These are phyloP conservation scores for Mucor plumbeus DNA, from an alignment of 371 early-diverging fungal species.

Conservation along the genomic window DNA sequence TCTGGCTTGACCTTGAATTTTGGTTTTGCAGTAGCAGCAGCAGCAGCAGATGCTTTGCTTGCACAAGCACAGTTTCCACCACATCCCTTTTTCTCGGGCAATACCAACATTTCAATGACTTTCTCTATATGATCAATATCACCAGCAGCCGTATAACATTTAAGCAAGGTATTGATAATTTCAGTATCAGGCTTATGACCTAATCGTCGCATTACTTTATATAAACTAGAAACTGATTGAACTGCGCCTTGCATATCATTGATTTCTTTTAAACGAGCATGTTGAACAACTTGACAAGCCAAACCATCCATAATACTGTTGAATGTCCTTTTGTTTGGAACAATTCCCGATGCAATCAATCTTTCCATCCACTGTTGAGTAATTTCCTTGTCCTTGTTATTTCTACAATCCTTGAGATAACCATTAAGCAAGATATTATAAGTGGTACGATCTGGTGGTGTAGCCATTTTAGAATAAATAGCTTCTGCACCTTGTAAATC, in stretches of 20 bases:
- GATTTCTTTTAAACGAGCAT: conserved; percentile 18
- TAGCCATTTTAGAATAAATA: conserved; percentile 20
- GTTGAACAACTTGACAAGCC: conserved; percentile 22
- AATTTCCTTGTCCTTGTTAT: conserved; percentile 16
- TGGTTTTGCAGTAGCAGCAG: neutral
- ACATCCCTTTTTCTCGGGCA: conserved; percentile 22
- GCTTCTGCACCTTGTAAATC: conserved; percentile 25
- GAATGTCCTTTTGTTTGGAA: conserved; percentile 31
- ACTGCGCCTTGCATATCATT: conserved; percentile 19
- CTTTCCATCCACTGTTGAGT: conserved; percentile 35
- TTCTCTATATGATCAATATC: conserved; percentile 30
- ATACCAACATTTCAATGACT: conserved; percentile 22
- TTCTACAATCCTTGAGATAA: conserved; percentile 18
- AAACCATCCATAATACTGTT: conserved; percentile 31
- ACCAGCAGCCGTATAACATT: conserved; percentile 29
- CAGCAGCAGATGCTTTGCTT: neutral
- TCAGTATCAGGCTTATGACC: conserved; percentile 27
- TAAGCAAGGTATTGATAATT: conserved; percentile 26
- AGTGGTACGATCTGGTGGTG: conserved; percentile 29
- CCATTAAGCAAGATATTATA: conserved; percentile 37
- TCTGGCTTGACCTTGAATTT: conserved; percentile 26
- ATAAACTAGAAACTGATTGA: conserved; percentile 24
- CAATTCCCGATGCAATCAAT: conserved; percentile 29
- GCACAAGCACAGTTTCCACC: conserved; percentile 31
- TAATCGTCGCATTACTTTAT: conserved; percentile 24